phyloP scores from a whole-genome alignment of 257 asterid species.

The Solanum etuberosum region DNA sequence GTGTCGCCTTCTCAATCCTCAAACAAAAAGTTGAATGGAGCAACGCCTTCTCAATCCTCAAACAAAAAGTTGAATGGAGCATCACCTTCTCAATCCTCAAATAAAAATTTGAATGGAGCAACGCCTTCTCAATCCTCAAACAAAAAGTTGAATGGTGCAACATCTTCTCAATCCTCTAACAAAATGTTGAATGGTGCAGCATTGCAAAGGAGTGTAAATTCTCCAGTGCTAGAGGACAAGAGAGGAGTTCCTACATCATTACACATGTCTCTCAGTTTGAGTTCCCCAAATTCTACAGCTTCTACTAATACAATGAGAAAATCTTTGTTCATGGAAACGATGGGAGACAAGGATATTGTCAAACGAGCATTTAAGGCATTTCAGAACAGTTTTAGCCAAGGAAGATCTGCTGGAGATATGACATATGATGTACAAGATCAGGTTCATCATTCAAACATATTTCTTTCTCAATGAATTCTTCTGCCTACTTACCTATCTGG shows the following conservation, averaged over 20 bases:
- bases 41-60: not conserved
- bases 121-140: not conserved
- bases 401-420: slow-evolving; percentile 25
- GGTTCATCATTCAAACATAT: slow-evolving; percentile 17
- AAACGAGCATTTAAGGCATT: slow-evolving; percentile 78
- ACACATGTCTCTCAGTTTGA: slow-evolving; percentile 83
- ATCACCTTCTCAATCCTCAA: not conserved
- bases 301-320: slow-evolving; percentile 37
- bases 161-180: not conserved
- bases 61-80: not conserved
- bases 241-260: slow-evolving; percentile 45
- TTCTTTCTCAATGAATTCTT: not conserved
- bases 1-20: not conserved
- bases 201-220: slow-evolving; percentile 22
- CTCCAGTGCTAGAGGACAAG: slow-evolving; percentile 27
- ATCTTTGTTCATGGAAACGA: slow-evolving; percentile 83
- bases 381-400: slow-evolving; percentile 43
- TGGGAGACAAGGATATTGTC: slow-evolving; percentile 97
- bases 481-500: not conserved
- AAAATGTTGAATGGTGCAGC: not conserved
- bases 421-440: slow-evolving; percentile 24
- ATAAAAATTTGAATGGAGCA: not conserved
- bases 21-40: not conserved
- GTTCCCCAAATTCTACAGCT: slow-evolving; percentile 30
- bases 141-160: not conserved